A percentile compares a stretch with the other conserved stretches of the same genome.
phyloP scores from a whole-genome alignment of 768 basidiomycete genomes.

The Collybia sp. region DNA sequence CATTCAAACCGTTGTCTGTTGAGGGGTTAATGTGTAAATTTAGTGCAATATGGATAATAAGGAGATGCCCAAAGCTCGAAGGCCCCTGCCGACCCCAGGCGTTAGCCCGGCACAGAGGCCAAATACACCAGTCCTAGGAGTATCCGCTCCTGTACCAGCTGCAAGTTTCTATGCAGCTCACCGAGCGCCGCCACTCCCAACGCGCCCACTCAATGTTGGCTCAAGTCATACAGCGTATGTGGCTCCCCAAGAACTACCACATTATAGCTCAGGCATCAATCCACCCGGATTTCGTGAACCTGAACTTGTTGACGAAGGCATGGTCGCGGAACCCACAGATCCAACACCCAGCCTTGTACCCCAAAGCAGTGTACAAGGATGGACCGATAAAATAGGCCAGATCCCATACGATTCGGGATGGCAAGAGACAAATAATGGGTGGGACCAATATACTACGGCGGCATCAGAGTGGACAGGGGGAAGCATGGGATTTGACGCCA shows the following conservation, averaged over 20 bases:
- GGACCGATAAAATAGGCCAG: constrained; percentile 12
- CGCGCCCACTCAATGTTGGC: constrained; percentile 34
- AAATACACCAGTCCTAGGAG: constrained; percentile 31
- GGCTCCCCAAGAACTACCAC: constrained; percentile 25
- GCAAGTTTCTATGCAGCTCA: constrained; percentile 31
- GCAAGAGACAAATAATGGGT: not conserved
- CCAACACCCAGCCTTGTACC: constrained; percentile 25
- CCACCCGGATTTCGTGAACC: constrained; percentile 47
- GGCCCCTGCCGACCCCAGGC: constrained; percentile 43
- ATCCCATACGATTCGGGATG: constrained; percentile 1
- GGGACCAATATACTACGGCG: not conserved
- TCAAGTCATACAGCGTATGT: constrained; percentile 39
- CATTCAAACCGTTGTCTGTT: too few relatives aligned
- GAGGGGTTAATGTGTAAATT: too few relatives aligned
- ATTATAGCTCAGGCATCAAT: constrained; percentile 24
- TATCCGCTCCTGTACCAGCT: constrained; percentile 25
- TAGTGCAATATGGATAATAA: constrained; percentile 38
- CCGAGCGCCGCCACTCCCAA: constrained; percentile 32
- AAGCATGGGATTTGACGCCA: constrained; percentile 2
- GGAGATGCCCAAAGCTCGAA: constrained; percentile 38
- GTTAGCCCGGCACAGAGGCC: constrained; percentile 30
- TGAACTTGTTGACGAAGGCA: constrained; percentile 45
- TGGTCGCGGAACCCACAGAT: constrained; percentile 26
- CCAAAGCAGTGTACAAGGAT: constrained; percentile 16
- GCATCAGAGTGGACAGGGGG: not conserved